Evolutionary conservation across 495 filamentous ascomycete genomes (phyloP), one percentile per base, ranked within the genome.

Genomic region (Penicillium salamii): DNA sequence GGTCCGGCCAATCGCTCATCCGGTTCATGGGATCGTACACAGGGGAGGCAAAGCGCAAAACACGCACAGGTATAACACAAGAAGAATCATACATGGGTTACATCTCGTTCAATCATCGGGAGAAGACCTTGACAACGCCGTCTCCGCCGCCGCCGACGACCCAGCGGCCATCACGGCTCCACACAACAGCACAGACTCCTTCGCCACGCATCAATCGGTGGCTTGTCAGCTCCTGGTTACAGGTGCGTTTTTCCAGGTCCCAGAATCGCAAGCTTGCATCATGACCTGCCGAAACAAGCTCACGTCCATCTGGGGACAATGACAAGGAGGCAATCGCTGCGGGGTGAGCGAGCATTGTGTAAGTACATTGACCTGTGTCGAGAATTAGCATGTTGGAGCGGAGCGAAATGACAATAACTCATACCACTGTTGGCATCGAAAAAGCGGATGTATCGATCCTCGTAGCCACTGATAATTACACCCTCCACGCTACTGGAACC

Each of bases 391-490:
- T 41, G 20, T 32, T 23, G 31, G 18, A 52, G n/a, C 24, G 17
- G 7, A 31, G 32, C 29, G 8, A 15, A 34, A 13, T 32, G 14
- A 4, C 7, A 19, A 11, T n/a, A 17, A 45, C 7, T 84, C 90
- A 67, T 83, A 97, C 93, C 93, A 70, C 89, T 96, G 62, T 97
- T 97, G 18, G 93, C 93, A 76, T 98, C 93, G 58, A 95, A 98
- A 77, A 98, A 95, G 54, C 93, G 78, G 53, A 98, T 91, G 61
- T 88, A 96, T 56, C 85, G 82, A 71, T 98, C 93, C 67, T 98
- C 93, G 63, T 97, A 91, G 54, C 93, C 93, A 41, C 85, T 93
- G 54, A 97, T 95, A 31, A 98, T 84, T 32, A 92, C 85, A 6
- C 93, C 95, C 57, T 96, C 90, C 2, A 96, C 83, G 18, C 88